A percentile compares a stretch with the other conserved stretches of the same genome.
Conservation (phyloP, 2,329 filamentous ascomycete genomes). For the Metarhizium guizhouense region DNA sequence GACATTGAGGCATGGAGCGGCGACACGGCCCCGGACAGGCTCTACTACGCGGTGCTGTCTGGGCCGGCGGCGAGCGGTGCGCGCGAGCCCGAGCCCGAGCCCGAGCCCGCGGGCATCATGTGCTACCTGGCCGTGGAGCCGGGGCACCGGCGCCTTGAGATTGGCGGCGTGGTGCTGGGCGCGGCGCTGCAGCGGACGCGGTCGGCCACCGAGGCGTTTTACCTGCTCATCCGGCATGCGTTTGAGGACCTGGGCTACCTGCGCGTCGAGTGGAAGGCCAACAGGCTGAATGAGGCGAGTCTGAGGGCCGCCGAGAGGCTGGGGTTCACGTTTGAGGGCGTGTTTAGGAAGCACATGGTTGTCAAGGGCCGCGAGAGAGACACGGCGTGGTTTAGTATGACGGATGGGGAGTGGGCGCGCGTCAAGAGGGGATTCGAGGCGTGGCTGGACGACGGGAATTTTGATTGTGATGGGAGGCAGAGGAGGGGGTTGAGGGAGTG, state of each 20-base stretch:
- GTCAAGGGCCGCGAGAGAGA: conserved; percentile 47
- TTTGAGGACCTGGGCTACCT: conserved; percentile 43
- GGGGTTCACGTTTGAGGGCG: conserved; percentile 51
- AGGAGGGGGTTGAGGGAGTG: conserved; percentile 32
- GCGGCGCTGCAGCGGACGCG: conserved; percentile 41
- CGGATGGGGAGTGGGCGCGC: conserved; percentile 48
- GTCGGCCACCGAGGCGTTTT: conserved; percentile 48
- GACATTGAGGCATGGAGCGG: conserved; percentile 13
- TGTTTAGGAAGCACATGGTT: conserved; percentile 54
- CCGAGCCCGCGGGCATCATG: conserved; percentile 30
- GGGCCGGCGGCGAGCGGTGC: conserved; percentile 11
- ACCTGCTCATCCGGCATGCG: conserved; percentile 42
- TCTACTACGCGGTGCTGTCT: conserved; percentile 37
- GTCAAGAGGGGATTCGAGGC: conserved; percentile 36
- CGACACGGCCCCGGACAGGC: conserved; percentile 20
- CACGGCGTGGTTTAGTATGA: conserved; percentile 51
- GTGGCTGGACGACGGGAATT: conserved; percentile 49
- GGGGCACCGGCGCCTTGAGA: conserved; percentile 41
- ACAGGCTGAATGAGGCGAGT: conserved; percentile 45
- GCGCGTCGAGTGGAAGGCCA: conserved; percentile 57
- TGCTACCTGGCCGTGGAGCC: conserved; percentile 39
- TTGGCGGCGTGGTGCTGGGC: conserved; percentile 43
- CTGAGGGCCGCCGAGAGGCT: conserved; percentile 44
- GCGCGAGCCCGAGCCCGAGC: conserved; percentile 19
- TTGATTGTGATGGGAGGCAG: conserved; percentile 45